phyloP scores from a whole-genome alignment of 2,329 filamentous ascomycete genomes.

The Colletotrichum tanaceti region DNA sequence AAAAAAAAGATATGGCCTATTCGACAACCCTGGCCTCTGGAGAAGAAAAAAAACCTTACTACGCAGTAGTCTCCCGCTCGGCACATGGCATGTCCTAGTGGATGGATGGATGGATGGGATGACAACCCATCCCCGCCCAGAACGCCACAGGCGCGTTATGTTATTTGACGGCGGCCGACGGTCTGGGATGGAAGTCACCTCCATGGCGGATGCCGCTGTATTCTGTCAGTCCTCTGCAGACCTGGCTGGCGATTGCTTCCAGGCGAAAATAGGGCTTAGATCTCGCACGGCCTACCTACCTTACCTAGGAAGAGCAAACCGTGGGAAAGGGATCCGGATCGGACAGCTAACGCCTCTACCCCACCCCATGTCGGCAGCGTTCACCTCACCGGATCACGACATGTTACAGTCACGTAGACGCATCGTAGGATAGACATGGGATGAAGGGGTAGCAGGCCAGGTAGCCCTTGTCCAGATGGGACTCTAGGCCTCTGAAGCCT shows the following conservation, averaged over 20 bases:
- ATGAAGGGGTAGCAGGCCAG: constrained; percentile 5
- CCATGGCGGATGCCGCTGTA: constrained; percentile 1
- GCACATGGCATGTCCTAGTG: constrained; percentile 31
- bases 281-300: constrained; percentile 4
- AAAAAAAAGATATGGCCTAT: constrained; percentile 1
- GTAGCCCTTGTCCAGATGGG: constrained; percentile 23
- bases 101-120: constrained; percentile 1
- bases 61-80: constrained; percentile 28
- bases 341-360: background rate
- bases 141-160: constrained; percentile 24
- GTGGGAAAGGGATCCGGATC: background rate
- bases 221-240: background rate
- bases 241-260: constrained; percentile 1
- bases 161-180: constrained; percentile 2
- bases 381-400: constrained; percentile 4
- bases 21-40: background rate
- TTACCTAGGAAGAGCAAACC: background rate
- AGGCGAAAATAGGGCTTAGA: background rate
- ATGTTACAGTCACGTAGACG: too few relatives aligned
- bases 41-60: background rate
- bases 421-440: constrained; percentile 5
- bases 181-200: constrained; percentile 17
- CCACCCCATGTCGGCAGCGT: constrained; percentile 10
- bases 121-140: constrained; percentile 10
- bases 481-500: constrained; percentile 30